phyloP scores from a whole-genome alignment of 2,329 filamentous ascomycete species.

The Stemphylium lycopersici region DNA sequence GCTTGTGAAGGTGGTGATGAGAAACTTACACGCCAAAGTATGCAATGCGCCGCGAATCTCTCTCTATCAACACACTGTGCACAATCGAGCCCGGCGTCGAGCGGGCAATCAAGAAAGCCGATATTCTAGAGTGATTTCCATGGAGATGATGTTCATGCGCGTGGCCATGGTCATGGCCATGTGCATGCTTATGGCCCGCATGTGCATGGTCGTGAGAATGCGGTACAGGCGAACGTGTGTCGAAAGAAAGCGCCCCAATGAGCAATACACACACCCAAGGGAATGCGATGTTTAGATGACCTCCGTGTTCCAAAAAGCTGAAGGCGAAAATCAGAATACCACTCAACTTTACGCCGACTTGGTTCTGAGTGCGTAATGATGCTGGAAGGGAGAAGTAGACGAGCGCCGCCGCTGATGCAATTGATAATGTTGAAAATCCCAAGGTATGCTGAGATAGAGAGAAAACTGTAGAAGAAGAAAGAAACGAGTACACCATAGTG shows the following conservation, averaged over 20 bases:
- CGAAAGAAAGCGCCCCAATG: slow-evolving; percentile 50
- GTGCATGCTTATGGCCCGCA: slow-evolving; percentile 37
- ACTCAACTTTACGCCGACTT: slow-evolving; percentile 41
- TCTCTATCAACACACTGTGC: slow-evolving; percentile 85
- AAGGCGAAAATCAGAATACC: slow-evolving; percentile 31
- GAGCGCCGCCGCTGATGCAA: slow-evolving; percentile 52
- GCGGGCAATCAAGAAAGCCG: slow-evolving; percentile 72
- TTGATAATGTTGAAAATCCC: slow-evolving; percentile 49
- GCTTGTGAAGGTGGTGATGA: too few species aligned
- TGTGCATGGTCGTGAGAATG: slow-evolving; percentile 41
- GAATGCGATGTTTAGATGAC: slow-evolving; percentile 21
- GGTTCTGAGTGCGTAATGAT: slow-evolving; percentile 48
- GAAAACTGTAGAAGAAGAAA: slow-evolving; percentile 42
- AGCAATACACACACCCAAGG: slow-evolving; percentile 38
- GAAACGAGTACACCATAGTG: slow-evolving; percentile 45
- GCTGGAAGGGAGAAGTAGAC: slow-evolving; percentile 52
- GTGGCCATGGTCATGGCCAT: slow-evolving; percentile 29
- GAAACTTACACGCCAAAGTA: slow-evolving; percentile 86
- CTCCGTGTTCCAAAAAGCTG: slow-evolving; percentile 30
- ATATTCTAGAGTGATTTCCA: slow-evolving; percentile 69
- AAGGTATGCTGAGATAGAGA: slow-evolving; percentile 41
- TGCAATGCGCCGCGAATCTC: slow-evolving; percentile 92
- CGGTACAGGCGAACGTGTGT: slow-evolving; percentile 40
- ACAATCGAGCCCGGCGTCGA: slow-evolving; percentile 77
- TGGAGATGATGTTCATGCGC: slow-evolving; percentile 47